Evolutionary conservation across 257 asterid genomes (phyloP).

Genomic region (Anisodus acutangulus): DNA sequence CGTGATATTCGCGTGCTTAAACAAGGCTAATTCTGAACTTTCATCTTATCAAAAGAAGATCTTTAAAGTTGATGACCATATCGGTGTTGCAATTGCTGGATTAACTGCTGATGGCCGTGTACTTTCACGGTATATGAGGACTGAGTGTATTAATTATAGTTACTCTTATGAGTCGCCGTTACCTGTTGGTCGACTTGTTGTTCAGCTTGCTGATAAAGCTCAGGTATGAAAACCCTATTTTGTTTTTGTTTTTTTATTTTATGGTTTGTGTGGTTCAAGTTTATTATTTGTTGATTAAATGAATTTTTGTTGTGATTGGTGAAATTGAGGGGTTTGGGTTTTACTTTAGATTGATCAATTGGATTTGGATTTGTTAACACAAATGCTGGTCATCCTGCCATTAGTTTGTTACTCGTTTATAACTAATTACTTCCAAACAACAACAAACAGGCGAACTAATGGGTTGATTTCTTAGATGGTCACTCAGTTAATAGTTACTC

Average conservation of each 20-base stretch:
- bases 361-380: no score
- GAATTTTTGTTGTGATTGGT: not conserved
- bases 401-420: no score
- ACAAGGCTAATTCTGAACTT: conserved; percentile 88
- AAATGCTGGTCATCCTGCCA: no score
- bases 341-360: no score
- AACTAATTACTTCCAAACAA: no score
- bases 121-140: conserved; percentile 88
- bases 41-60: conserved; percentile 99
- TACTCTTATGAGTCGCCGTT: conserved; percentile 82
- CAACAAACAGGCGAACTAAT: no score
- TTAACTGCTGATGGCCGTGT: conserved; percentile 99
- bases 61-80: conserved; percentile 96
- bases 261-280: not conserved
- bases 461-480: no score
- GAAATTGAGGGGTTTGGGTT: not conserved
- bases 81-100: conserved; percentile 97
- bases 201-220: conserved; percentile 97
- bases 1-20: conserved; percentile 82
- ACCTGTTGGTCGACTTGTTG: conserved; percentile 93
- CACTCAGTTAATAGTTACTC: no score
- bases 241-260: not conserved
- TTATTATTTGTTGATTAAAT: not conserved
- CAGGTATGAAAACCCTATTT: conserved; percentile 67
- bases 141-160: conserved; percentile 83